Evolutionary conservation across 2,329 filamentous ascomycete genomes (phyloP), one percentile per base, ranked within the genome.

Genomic region (Orbilia javanica): DNA sequence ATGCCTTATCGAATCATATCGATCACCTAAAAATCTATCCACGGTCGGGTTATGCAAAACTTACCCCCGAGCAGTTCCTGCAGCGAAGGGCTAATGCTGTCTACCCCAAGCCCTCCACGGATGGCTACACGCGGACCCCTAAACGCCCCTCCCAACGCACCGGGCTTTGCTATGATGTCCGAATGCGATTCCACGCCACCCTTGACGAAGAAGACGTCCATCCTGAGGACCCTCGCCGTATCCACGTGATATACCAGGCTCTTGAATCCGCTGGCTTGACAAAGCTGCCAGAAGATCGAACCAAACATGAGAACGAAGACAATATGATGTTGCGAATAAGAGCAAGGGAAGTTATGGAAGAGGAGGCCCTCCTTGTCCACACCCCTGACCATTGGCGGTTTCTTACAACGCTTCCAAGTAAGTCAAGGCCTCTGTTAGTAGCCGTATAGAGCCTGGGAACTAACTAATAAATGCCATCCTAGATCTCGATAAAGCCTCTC

Each of bases 141-240:
- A 84, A 85, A 0, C 79, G 84, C 27, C 83, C 84, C 1, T 84
- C 89, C 27, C 86, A 93, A 0, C 89, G 91, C 0, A 94, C 92
- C 0, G 93, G 93, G 2, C 90, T 92, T 79, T 95, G 93, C 80
- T 99, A 98, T 83, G 96, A 99, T 85, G 90, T 93, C 72, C 90
- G 95, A 34, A 99, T 99, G 96, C 93, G 96, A 78, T 92, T 96
- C 78, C 96, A 99, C 83, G 92, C 94, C 68, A 97, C 97, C 83
- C 90, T 93, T 15, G 90, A 93, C 18, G 87, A 88, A 0, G 88
- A 90, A 57, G 91, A 95, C 22, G 91, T 96, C 64, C 96, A 99
- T 82, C 96, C 96, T 0, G 96, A 99, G 84, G 96, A 99, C 82
- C 96, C 96, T 0, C 88, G 93, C 29, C 90, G 96, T 13, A 97